phyloP scores from a whole-genome alignment of 331 rosid genomes.

The Spiraea crenata region DNA sequence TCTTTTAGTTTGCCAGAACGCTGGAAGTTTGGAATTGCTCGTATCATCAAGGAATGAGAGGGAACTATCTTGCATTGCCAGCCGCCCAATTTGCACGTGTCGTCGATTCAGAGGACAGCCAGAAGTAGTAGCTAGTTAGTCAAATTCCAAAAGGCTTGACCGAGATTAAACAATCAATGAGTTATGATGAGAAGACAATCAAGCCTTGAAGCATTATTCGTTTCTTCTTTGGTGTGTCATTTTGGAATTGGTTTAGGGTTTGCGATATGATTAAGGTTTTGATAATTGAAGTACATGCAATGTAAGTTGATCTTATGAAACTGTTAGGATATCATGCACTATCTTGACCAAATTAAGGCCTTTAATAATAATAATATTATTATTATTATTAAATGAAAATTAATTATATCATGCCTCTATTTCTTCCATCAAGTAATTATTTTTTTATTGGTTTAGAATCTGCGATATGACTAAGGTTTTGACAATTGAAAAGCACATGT shows the following conservation, averaged over 20 bases:
- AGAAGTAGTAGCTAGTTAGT: conserved; percentile 9
- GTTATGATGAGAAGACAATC: not conserved
- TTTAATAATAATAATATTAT: too few species aligned
- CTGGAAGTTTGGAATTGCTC: conserved; percentile 16
- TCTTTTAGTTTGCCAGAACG: not conserved
- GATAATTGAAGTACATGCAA: not conserved
- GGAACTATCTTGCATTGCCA: conserved; percentile 19
- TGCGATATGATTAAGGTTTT: conserved; percentile 5
- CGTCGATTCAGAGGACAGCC: conserved; percentile 36
- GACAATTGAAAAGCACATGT: conserved; percentile 5
- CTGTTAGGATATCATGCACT: not conserved
- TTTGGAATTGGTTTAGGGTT: conserved; percentile 11
- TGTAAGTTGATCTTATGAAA: too few species aligned
- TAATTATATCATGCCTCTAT: not conserved
- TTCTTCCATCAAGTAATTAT: not conserved
- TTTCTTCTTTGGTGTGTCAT: not conserved
- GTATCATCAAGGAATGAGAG: conserved; percentile 17
- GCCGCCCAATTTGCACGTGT: conserved; percentile 34
- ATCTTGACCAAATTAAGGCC: conserved; percentile 30
- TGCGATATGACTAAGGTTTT: conserved; percentile 5
- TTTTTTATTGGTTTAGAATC: conserved; percentile 14
- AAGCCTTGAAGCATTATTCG: not conserved
- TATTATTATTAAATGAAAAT: too few species aligned
- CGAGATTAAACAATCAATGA: conserved; percentile 13
- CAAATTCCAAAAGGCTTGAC: conserved; percentile 16